Conservation (phyloP, 2,329 filamentous ascomycete genomes). For the Drechslerella stenobrocha region DNA sequence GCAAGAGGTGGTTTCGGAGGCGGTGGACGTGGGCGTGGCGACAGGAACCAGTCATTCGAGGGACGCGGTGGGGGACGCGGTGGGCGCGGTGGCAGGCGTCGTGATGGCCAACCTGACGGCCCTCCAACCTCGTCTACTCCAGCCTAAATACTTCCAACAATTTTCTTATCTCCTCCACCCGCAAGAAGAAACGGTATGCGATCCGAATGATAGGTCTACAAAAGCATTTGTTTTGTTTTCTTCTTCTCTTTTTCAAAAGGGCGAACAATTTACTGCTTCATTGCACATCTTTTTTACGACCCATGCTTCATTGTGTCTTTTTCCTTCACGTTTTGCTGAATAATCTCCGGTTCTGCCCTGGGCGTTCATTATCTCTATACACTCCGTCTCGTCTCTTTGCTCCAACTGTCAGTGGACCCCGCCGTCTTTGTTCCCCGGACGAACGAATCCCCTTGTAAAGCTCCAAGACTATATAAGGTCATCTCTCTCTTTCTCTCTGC, state of each 20-base stretch:
- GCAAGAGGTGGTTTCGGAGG: constrained; percentile 63
- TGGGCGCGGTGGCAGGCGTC: constrained; percentile 60
- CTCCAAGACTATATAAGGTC: too few relatives aligned
- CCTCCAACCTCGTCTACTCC: constrained; percentile 28
- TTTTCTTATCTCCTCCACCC: not conserved
- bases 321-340: not conserved
- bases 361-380: not conserved
- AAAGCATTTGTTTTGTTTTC: constrained; percentile 34
- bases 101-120: constrained; percentile 32
- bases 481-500: not conserved
- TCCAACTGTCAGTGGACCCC: too few relatives aligned
- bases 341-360: not conserved
- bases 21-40: constrained; percentile 61
- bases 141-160: constrained; percentile 8
- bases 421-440: not conserved
- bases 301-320: not conserved
- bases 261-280: not conserved
- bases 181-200: constrained; percentile 1
- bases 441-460: not conserved
- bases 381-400: not conserved
- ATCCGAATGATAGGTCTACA: constrained; percentile 14
- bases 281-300: not conserved
- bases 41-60: constrained; percentile 59
- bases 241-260: not conserved
- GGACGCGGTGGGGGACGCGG: constrained; percentile 56